Evolutionary conservation across 148 eudicot species (phyloP).

Genomic region (Rheum nobile): DNA sequence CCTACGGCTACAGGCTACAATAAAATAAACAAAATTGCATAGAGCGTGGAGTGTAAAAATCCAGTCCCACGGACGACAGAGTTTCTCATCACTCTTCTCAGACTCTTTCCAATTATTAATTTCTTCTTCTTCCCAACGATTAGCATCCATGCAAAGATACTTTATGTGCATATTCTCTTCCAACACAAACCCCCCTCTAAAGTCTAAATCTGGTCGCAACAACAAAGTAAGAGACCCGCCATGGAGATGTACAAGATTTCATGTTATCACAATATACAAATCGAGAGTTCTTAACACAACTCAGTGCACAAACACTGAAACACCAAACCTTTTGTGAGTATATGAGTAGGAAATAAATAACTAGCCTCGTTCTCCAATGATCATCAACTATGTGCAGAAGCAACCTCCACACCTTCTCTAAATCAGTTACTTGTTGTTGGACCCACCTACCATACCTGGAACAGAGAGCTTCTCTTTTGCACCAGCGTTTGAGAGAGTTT

Average conservation of each 20-base stretch:
- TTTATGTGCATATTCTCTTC: background rate
- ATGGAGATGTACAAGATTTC: background rate
- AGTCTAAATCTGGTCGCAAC: background rate
- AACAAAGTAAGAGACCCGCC: background rate
- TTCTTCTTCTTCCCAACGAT: background rate
- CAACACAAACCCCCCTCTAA: background rate
- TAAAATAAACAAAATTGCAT: background rate
- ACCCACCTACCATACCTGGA: slow-evolving; percentile 7
- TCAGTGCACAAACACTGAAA: background rate
- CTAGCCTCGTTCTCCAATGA: background rate
- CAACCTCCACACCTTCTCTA: too few relatives aligned
- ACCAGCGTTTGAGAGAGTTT: slow-evolving; percentile 10
- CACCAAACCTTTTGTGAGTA: background rate
- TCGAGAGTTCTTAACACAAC: background rate
- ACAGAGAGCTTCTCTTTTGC: slow-evolving; percentile 16
- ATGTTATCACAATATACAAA: background rate
- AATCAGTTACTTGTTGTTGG: slow-evolving; percentile 18
- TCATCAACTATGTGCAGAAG: background rate
- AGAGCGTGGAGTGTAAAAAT: background rate
- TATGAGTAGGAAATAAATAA: background rate
- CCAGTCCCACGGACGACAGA: background rate
- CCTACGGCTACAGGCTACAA: background rate
- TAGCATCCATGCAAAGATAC: background rate
- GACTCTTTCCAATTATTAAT: background rate
- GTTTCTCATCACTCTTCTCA: background rate